Evolutionary conservation across 2,329 filamentous ascomycete genomes (phyloP).

Genomic region (Tolypocladium ophioglossoides): DNA sequence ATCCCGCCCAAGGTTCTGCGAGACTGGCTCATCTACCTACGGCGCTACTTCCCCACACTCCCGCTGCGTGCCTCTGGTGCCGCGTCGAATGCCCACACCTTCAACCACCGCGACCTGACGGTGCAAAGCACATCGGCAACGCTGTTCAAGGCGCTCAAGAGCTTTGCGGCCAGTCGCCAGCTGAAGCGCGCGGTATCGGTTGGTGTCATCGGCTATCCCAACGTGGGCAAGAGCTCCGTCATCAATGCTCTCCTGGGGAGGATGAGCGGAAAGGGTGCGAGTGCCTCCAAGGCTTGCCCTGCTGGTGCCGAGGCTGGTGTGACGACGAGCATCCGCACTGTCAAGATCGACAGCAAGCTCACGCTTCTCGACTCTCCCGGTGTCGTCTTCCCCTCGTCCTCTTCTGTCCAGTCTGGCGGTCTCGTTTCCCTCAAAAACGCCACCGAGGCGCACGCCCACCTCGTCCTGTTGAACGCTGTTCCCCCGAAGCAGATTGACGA

Average conservation of each 20-base stretch:
- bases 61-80: slow-evolving; percentile 77
- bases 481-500: slow-evolving; percentile 93
- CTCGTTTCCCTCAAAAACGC: slow-evolving; percentile 46
- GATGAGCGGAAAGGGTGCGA: slow-evolving; percentile 53
- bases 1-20: slow-evolving; percentile 74
- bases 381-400: slow-evolving; percentile 77
- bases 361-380: slow-evolving; percentile 90
- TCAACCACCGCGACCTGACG: slow-evolving; percentile 84
- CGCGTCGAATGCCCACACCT: slow-evolving; percentile 77
- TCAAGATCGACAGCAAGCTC: slow-evolving; percentile 91
- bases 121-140: slow-evolving; percentile 77
- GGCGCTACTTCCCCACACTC: slow-evolving; percentile 82
- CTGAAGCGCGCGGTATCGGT: slow-evolving; percentile 85
- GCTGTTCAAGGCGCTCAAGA: slow-evolving; percentile 82
- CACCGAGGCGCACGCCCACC: slow-evolving; percentile 67
- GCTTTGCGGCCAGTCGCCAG: slow-evolving; percentile 72
- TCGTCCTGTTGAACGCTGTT: slow-evolving; percentile 82
- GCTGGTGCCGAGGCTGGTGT: slow-evolving; percentile 87
- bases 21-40: slow-evolving; percentile 74
- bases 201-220: slow-evolving; percentile 90
- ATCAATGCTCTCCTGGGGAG: slow-evolving; percentile 85
- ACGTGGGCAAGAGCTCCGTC: slow-evolving; percentile 92
- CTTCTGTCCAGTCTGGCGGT: slow-evolving; percentile 23
- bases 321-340: slow-evolving; percentile 75
- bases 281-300: slow-evolving; percentile 58